Evolutionary conservation across 768 basidiomycete species (phyloP).

Genomic region (Suillus tomentosus): DNA sequence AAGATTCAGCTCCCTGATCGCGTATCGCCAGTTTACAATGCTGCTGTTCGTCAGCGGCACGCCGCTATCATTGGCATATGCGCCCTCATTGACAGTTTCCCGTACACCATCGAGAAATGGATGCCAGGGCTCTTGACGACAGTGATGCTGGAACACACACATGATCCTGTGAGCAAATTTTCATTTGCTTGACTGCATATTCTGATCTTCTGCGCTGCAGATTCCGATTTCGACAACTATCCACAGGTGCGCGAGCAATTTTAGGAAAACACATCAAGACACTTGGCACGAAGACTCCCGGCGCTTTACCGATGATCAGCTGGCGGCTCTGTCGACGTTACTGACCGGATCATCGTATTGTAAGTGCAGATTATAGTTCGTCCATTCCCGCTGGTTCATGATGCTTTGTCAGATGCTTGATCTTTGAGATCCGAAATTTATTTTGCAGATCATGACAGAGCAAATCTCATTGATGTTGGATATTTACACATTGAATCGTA

Average conservation of each 20-base stretch:
- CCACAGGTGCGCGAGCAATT: constrained; percentile 75
- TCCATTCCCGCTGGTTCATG: constrained; percentile 20
- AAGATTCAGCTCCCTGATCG: constrained; percentile 66
- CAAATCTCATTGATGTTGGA: background rate
- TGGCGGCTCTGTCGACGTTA: constrained; percentile 78
- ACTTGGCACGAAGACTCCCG: constrained; percentile 90
- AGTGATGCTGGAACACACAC: constrained; percentile 78
- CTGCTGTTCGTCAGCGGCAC: constrained; percentile 76
- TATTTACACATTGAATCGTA: constrained; percentile 1
- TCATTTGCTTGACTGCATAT: constrained; percentile 9
- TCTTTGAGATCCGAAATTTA: constrained; percentile 4
- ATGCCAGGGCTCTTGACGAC: constrained; percentile 82
- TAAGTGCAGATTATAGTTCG: constrained; percentile 34
- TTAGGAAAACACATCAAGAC: constrained; percentile 83
- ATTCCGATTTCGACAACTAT: constrained; percentile 86
- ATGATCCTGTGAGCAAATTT: constrained; percentile 64
- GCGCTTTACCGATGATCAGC: constrained; percentile 83
- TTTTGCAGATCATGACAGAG: constrained; percentile 2
- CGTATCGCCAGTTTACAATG: constrained; percentile 64
- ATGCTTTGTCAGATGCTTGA: constrained; percentile 11
- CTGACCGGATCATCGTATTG: constrained; percentile 86
- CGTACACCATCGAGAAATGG: constrained; percentile 91
- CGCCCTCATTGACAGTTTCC: constrained; percentile 90
- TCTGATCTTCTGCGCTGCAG: constrained; percentile 34
- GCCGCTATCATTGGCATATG: constrained; percentile 88